phyloP scores from a whole-genome alignment of 2,329 filamentous ascomycete genomes.

The Botryosphaeria dothidea region DNA sequence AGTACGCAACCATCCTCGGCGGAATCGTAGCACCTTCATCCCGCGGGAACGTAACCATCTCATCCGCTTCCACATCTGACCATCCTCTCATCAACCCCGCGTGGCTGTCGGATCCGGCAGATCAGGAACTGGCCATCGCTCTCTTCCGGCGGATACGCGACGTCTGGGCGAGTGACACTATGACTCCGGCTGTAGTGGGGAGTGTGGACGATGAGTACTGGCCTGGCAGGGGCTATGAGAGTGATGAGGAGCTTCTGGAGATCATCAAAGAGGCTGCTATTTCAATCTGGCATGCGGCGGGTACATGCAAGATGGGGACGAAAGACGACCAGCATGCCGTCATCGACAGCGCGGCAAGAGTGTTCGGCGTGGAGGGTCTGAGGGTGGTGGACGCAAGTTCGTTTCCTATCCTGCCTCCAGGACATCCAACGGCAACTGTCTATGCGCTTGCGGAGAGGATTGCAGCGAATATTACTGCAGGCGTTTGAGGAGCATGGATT shows the following conservation, averaged over 20 bases:
- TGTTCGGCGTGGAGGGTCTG: slow-evolving; percentile 39
- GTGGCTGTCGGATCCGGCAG: slow-evolving; percentile 35
- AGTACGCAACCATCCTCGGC: slow-evolving; percentile 35
- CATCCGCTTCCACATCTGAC: slow-evolving; percentile 26
- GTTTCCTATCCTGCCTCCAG: slow-evolving; percentile 36
- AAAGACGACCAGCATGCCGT: slow-evolving; percentile 31
- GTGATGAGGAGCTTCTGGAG: slow-evolving; percentile 31
- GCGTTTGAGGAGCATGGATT: too few relatives aligned
- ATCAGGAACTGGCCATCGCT: slow-evolving; percentile 34
- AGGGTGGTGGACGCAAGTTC: slow-evolving; percentile 40
- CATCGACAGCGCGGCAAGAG: slow-evolving; percentile 39
- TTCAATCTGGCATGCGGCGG: slow-evolving; percentile 40
- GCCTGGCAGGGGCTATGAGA: slow-evolving; percentile 28
- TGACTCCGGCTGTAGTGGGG: slow-evolving; percentile 26
- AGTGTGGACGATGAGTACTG: slow-evolving; percentile 29
- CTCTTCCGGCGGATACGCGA: slow-evolving; percentile 33
- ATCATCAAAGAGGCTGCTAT: slow-evolving; percentile 21
- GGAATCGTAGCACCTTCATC: slow-evolving; percentile 36
- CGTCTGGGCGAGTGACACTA: slow-evolving; percentile 27
- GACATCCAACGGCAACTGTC: slow-evolving; percentile 18
- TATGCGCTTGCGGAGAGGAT: slow-evolving; percentile 13
- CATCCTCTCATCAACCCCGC: slow-evolving; percentile 36
- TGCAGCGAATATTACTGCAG: background rate
- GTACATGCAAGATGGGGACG: slow-evolving; percentile 40
- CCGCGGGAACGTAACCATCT: slow-evolving; percentile 37